phyloP scores from a whole-genome alignment of 257 asterid species.

The Solanum lignicaule region DNA sequence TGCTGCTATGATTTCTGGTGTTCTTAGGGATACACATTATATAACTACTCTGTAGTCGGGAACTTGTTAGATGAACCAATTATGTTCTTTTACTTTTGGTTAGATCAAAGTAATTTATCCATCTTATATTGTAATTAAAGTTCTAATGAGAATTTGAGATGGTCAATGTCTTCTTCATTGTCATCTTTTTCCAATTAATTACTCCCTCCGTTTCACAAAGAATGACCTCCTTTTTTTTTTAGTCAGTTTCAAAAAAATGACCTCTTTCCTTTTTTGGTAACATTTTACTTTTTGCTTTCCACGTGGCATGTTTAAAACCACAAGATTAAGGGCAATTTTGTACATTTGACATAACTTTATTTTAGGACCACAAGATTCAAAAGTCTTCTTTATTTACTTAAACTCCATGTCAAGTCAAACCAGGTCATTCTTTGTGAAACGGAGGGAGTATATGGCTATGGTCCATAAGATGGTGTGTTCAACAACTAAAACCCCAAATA shows the following conservation, averaged over 20 bases:
- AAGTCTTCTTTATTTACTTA: too few relatives aligned
- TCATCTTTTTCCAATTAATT: background rate
- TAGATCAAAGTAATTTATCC: background rate
- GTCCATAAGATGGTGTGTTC: background rate
- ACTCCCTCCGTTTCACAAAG: too few relatives aligned
- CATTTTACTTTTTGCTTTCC: too few relatives aligned
- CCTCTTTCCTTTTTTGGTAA: too few relatives aligned
- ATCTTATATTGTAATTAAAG: background rate
- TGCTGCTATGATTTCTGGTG: conserved; percentile 42
- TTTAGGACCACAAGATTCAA: too few relatives aligned
- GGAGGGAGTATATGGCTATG: background rate
- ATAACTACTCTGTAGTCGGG: background rate
- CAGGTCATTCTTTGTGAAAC: too few relatives aligned
- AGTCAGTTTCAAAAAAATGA: too few relatives aligned
- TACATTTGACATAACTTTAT: too few relatives aligned
- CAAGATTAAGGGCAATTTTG: too few relatives aligned
- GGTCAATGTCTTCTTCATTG: background rate
- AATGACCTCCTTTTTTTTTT: too few relatives aligned
- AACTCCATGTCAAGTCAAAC: too few relatives aligned
- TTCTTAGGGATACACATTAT: background rate
- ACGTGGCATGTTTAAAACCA: too few relatives aligned
- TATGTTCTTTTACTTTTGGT: background rate
- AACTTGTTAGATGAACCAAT: background rate
- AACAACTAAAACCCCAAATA: background rate
- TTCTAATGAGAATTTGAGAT: background rate